Conservation (phyloP, 2,329 filamentous ascomycete genomes). For the Lasiodiplodia hormozganensis region DNA sequence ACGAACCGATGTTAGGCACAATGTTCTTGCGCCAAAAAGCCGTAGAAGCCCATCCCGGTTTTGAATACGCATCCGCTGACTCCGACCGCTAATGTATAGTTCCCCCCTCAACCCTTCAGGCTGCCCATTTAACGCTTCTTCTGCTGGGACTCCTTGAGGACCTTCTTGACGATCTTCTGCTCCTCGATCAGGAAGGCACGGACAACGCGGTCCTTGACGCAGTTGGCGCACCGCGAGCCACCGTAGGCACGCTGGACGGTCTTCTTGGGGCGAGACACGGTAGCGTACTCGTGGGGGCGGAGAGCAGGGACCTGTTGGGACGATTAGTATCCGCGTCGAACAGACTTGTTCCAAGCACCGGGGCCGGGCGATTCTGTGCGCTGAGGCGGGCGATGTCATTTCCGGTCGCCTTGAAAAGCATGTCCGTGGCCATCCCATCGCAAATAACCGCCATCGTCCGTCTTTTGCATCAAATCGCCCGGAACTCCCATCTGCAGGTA, state of each 20-base stretch:
- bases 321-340: slow-evolving; percentile 15
- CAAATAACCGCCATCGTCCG: neutral
- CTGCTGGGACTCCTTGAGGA: slow-evolving; percentile 96
- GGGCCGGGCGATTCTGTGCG: slow-evolving; percentile 2
- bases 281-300: slow-evolving; percentile 96
- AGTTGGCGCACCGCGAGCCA: slow-evolving; percentile 97
- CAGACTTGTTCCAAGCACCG: neutral
- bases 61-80: slow-evolving; percentile 30
- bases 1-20: slow-evolving; percentile 30
- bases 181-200: slow-evolving; percentile 99
- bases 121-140: slow-evolving; percentile 60
- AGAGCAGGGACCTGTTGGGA: slow-evolving; percentile 86
- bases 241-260: slow-evolving; percentile 98
- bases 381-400: neutral
- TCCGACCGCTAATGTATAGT: slow-evolving; percentile 29
- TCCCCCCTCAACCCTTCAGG: slow-evolving; percentile 20
- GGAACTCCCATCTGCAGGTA: neutral
- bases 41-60: slow-evolving; percentile 30
- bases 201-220: slow-evolving; percentile 96
- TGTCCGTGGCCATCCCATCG: neutral
- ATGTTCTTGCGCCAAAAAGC: slow-evolving; percentile 30
- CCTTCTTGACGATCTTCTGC: slow-evolving; percentile 99
- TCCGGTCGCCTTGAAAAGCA: neutral
- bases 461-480: slow-evolving; percentile 2
- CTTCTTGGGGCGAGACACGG: slow-evolving; percentile 99